phyloP scores from a whole-genome alignment of 441 rosid genomes.

The Populus hybrid region DNA sequence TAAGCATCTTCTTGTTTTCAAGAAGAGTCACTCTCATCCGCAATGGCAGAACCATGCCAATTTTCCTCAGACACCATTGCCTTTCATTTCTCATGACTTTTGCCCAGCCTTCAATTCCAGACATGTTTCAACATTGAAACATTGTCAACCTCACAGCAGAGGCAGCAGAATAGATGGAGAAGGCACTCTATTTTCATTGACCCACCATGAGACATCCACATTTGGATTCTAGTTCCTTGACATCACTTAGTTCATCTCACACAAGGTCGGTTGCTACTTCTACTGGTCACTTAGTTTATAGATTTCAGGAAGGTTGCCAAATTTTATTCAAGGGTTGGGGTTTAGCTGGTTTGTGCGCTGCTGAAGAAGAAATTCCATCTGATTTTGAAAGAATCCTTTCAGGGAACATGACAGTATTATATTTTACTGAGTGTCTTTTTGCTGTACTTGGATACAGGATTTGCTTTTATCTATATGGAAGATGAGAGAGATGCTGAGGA shows the following conservation, averaged over 20 bases:
- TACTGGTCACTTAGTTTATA: conserved; percentile 64
- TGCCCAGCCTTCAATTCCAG: conserved; percentile 66
- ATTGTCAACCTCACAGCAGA: conserved; percentile 61
- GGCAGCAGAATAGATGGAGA: conserved; percentile 63
- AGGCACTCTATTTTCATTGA: conserved; percentile 67
- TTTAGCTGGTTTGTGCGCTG: conserved; percentile 29
- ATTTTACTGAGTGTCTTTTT: conserved; percentile 12
- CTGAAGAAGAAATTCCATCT: conserved; percentile 27
- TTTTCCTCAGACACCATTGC: conserved; percentile 58
- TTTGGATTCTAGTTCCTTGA: conserved; percentile 86
- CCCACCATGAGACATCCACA: conserved; percentile 81
- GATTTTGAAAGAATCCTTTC: conserved; percentile 31
- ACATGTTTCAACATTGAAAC: conserved; percentile 69
- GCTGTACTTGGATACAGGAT: conserved; percentile 44
- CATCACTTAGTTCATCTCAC: conserved; percentile 64
- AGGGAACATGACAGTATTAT: conserved; percentile 15
- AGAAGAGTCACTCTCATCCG: conserved; percentile 71
- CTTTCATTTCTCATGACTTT: conserved; percentile 73
- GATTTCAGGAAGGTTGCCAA: conserved; percentile 55
- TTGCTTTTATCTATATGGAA: conserved; percentile 94
- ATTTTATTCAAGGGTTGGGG: conserved; percentile 36
- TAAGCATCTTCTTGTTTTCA: conserved; percentile 62
- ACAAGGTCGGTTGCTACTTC: conserved; percentile 93
- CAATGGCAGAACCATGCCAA: conserved; percentile 71
- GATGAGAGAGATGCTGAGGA: conserved; percentile 98